Evolutionary conservation across 2,329 filamentous ascomycete species (phyloP).

Genomic region (Exophiala dermatitidis): DNA sequence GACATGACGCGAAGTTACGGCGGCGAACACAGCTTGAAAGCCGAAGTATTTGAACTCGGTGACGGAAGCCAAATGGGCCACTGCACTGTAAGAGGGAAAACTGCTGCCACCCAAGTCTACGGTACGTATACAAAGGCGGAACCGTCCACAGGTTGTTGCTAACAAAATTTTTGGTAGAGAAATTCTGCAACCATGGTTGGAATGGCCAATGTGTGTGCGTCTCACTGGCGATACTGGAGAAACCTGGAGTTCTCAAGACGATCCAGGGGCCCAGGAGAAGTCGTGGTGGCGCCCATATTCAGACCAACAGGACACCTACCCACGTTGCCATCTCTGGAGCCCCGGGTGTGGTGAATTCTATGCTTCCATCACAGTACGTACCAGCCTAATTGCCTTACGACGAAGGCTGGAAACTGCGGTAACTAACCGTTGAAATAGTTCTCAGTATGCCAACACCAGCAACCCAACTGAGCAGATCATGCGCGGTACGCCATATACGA

Average conservation of each 20-base stretch:
- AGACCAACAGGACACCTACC: neutral
- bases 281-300: constrained; percentile 1
- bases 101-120: constrained; percentile 18
- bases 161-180: constrained; percentile 5
- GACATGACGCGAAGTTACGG: constrained; percentile 22
- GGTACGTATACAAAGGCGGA: constrained; percentile 6
- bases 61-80: constrained; percentile 21
- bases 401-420: neutral
- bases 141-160: neutral
- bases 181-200: constrained; percentile 17
- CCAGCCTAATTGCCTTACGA: neutral
- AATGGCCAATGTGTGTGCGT: constrained; percentile 18
- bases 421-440: neutral
- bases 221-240: constrained; percentile 15
- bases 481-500: constrained; percentile 5
- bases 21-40: constrained; percentile 21
- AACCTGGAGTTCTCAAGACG: constrained; percentile 14
- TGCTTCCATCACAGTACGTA: neutral
- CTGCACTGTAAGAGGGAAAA: constrained; percentile 20
- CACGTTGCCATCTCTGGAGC: neutral
- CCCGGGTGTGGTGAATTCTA: neutral
- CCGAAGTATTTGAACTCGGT: constrained; percentile 16
- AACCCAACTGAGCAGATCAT: neutral
- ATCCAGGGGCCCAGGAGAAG: constrained; percentile 16
- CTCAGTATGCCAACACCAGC: neutral